Evolutionary conservation across 371 early-diverging fungal genomes (phyloP).

Genomic region (Funneliformis caledonium): DNA sequence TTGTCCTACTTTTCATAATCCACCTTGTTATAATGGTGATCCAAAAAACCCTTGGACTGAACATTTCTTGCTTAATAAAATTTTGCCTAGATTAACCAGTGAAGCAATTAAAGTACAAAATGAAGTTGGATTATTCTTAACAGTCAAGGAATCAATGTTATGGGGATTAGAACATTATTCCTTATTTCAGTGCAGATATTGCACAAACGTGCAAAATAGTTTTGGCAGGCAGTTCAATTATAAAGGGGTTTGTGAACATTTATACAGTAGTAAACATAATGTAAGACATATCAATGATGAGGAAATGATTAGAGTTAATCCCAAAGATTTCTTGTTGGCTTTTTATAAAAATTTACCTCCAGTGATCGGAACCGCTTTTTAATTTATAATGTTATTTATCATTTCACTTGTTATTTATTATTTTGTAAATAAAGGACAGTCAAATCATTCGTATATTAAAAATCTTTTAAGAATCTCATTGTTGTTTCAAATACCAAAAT

Average conservation of each 20-base stretch:
- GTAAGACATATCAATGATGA: neutral
- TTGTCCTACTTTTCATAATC: conserved; percentile 17
- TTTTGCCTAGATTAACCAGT: neutral
- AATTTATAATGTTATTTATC: neutral
- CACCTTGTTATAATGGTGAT: conserved; percentile 5
- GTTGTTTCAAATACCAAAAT: conserved; percentile 81
- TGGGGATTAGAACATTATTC: neutral
- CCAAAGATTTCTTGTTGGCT: neutral
- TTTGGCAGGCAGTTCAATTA: neutral
- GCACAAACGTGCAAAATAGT: neutral
- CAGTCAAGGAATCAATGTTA: conserved; percentile 14
- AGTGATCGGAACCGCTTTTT: neutral
- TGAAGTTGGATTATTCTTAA: conserved; percentile 16
- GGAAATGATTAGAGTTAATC: neutral
- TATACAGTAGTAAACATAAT: neutral
- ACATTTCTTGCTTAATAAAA: neutral
- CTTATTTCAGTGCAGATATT: neutral
- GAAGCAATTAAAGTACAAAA: conserved; percentile 19
- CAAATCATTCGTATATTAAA: neutral
- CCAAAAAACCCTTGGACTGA: conserved; percentile 4
- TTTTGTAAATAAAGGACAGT: neutral
- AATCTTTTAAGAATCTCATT: conserved; percentile 51
- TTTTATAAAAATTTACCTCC: conserved; percentile 17
- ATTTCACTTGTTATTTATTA: too few relatives aligned
- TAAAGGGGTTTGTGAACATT: neutral